A percentile compares a stretch with the other conserved stretches of the same genome.
Conservation (phyloP, 192 early-diverging fungal genomes). For the Geranomyces variabilis region DNA sequence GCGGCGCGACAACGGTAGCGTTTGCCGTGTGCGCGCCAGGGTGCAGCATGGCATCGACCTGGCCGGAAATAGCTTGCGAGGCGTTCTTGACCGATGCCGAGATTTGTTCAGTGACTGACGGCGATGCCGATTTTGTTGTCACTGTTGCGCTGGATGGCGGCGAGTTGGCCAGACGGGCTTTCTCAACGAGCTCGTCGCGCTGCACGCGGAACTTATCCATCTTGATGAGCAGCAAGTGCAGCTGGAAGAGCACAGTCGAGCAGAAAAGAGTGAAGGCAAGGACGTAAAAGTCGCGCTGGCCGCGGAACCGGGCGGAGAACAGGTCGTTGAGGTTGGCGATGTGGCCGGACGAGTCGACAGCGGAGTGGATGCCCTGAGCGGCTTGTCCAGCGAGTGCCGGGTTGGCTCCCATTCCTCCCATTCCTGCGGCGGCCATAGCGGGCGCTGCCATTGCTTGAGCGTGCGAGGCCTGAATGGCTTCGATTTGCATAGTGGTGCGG, state of each 20-base stretch:
- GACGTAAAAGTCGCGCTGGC: constrained; percentile 39
- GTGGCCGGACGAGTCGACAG: constrained; percentile 25
- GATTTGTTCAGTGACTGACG: constrained; percentile 4
- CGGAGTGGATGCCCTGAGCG: background rate
- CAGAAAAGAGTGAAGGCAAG: constrained; percentile 39
- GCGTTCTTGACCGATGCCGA: constrained; percentile 8
- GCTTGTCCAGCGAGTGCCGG: too few species aligned
- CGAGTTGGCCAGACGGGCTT: background rate
- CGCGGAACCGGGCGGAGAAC: constrained; percentile 35
- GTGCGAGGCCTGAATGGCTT: constrained; percentile 28
- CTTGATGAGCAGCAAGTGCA: constrained; percentile 33
- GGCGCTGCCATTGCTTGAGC: constrained; percentile 14
- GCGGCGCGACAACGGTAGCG: background rate
- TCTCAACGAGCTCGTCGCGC: constrained; percentile 17
- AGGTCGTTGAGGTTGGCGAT: constrained; percentile 33
- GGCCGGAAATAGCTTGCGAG: background rate
- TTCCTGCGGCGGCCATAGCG: constrained; percentile 19
- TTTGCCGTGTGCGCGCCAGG: background rate
- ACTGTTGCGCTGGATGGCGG: background rate
- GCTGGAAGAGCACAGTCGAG: constrained; percentile 28
- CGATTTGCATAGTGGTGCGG: constrained; percentile 31
- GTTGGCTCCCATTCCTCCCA: too few species aligned
- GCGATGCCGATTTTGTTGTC: background rate
- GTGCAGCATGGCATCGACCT: constrained; percentile 17
- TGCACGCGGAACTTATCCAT: constrained; percentile 30